Evolutionary conservation across 345 rosid genomes (phyloP), one percentile per base, ranked within the genome.

Genomic region (Carallia pectinifolia): DNA sequence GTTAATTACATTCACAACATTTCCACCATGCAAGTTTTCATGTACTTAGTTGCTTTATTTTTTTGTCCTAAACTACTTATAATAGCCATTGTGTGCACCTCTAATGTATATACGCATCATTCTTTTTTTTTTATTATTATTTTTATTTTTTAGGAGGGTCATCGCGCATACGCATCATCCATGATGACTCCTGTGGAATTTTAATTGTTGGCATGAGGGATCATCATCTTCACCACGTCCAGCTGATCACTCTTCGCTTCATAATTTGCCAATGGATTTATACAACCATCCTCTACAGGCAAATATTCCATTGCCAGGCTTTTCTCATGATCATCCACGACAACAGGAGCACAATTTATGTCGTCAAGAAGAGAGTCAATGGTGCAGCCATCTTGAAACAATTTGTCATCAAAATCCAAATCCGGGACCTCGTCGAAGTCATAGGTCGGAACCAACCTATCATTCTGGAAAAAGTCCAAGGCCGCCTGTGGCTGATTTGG

Each of bases 341-440:
- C 50, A 54, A 47, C 53, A 36, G 61, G 47, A 36, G 71, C 75
- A 56, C 68, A 61, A 44, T 86, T 87, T 53, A 85, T 70, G 33
- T 85, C 95, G 55, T 88, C 90, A 68, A 90, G 91, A 61, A 93
- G 80, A 19, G 87, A 82, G 58, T 91, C 94, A 67, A 89, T 79
- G 82, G 78, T 83, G 67, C 90, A 88, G 27, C 82, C 82, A 18
- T 81, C 93, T 70, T 82, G 77, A 64, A 90, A 80, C 71, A 90
- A 29, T 62, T 81, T 85, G 72, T 82, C 92, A 68, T 82, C 90
- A 63, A 92, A 92, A 31, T 77, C 77, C 62, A 90, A 81, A 12
- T 81, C 97, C 40, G 82, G 76, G 23, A 83, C 79, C 62, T 81
- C 74, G 15, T 76, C 69, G n/a, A 84, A 86, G 48, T 77, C 85